These are phyloP conservation scores for Roridomyces roridus DNA, from an alignment of 768 basidiomycete genomes.

Conservation along the genomic window DNA sequence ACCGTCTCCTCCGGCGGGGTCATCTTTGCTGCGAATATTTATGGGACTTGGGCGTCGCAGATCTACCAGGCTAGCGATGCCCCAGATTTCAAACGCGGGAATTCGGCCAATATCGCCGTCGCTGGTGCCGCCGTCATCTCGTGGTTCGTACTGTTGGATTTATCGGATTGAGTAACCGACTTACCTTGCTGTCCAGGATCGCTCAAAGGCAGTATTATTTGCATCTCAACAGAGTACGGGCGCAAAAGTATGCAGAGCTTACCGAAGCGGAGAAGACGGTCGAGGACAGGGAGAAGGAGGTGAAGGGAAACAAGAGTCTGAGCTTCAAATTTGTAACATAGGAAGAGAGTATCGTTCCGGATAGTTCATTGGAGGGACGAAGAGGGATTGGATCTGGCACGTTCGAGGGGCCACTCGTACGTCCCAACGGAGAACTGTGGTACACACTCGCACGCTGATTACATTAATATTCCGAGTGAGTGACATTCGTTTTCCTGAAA, in stretches of 20 bases:
- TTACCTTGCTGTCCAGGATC: slow-evolving; percentile 16
- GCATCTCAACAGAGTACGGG: slow-evolving; percentile 34
- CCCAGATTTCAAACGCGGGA: slow-evolving; percentile 43
- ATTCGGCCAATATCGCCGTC: slow-evolving; percentile 42
- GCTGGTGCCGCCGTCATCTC: slow-evolving; percentile 36
- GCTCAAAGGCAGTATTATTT: slow-evolving; percentile 37
- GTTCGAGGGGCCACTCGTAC: no score
- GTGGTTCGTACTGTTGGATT: slow-evolving; percentile 29
- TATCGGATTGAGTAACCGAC: background rate
- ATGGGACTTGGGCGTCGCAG: slow-evolving; percentile 34
- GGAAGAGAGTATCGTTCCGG: no score
- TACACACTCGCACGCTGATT: no score
- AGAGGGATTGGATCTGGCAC: no score
- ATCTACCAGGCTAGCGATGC: slow-evolving; percentile 46
- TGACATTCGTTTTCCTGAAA: no score
- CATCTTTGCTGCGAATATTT: slow-evolving; percentile 41
- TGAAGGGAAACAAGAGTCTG: slow-evolving; percentile 41
- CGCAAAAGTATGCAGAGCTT: slow-evolving; percentile 24
- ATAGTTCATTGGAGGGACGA: no score
- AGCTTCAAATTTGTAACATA: slow-evolving; percentile 38
- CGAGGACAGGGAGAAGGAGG: slow-evolving; percentile 34
- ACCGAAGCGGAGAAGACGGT: slow-evolving; percentile 29
- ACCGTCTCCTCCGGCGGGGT: slow-evolving; percentile 43
- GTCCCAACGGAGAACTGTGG: no score
- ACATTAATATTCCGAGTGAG: no score